Conservation (phyloP, 2,329 filamentous ascomycete genomes). For the Chrysoporthe puriensis region DNA sequence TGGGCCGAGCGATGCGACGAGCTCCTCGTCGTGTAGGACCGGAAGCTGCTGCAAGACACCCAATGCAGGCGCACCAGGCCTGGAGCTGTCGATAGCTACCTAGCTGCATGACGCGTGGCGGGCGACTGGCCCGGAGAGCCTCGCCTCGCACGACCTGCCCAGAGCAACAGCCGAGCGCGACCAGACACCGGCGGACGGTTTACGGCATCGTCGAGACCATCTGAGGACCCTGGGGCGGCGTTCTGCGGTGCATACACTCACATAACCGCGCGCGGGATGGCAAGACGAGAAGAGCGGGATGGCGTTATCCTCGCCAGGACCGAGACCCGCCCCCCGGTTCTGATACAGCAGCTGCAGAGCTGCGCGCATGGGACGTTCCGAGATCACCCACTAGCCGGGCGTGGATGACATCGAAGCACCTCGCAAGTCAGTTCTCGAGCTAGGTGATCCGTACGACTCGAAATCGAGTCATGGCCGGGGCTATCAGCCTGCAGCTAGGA, state of each 20-base stretch:
- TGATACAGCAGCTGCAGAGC: constrained; percentile 12
- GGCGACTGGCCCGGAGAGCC: too few relatives aligned
- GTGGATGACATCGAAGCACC: neutral
- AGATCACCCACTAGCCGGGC: neutral
- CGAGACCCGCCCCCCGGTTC: neutral
- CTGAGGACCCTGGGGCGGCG: neutral
- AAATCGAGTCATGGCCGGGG: neutral
- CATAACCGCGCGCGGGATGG: too few relatives aligned
- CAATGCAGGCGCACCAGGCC: neutral
- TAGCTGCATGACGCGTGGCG: neutral
- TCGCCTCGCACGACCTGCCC: too few relatives aligned
- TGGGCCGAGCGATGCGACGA: neutral
- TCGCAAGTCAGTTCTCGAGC: neutral
- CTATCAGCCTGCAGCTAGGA: too few relatives aligned
- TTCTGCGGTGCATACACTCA: neutral
- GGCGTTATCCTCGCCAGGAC: constrained; percentile 11
- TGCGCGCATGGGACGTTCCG: constrained; percentile 10
- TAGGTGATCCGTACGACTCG: constrained; percentile 3
- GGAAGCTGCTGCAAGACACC: constrained; percentile 4
- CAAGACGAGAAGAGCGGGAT: neutral
- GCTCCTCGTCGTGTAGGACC: neutral
- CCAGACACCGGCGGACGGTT: constrained; percentile 7
- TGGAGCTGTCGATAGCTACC: constrained; percentile 1
- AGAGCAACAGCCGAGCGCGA: constrained; percentile 5
- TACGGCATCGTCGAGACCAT: neutral